These are phyloP conservation scores for Talaromyces sp. DNA, from an alignment of 2,329 filamentous ascomycete species.

Conservation along the genomic window DNA sequence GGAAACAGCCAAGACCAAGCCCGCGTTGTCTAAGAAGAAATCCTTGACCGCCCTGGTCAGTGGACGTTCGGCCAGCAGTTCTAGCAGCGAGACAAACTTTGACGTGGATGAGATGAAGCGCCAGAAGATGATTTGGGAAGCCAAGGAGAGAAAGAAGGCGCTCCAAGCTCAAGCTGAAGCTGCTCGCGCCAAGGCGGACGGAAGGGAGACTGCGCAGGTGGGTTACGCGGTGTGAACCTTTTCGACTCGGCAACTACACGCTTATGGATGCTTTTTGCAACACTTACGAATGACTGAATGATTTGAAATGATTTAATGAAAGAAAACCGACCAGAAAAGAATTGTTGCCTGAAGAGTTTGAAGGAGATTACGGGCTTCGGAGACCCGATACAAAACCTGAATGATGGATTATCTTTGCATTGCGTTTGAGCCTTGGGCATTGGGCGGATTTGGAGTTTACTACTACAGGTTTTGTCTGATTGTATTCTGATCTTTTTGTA, in stretches of 20 bases:
- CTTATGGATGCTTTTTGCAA: not conserved
- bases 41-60: constrained; percentile 55
- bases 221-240: constrained; percentile 11
- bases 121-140: constrained; percentile 48
- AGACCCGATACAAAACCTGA: constrained; percentile 2
- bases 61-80: constrained; percentile 34
- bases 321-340: not conserved
- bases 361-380: constrained; percentile 4
- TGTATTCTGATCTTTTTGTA: constrained; percentile 4
- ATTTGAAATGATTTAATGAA: constrained; percentile 15
- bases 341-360: not conserved
- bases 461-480: not conserved
- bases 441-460: constrained; percentile 13
- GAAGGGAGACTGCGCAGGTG: constrained; percentile 13
- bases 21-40: constrained; percentile 47
- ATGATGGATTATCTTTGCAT: constrained; percentile 7
- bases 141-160: constrained; percentile 37
- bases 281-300: constrained; percentile 15
- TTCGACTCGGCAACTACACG: not conserved
- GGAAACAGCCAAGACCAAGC: constrained; percentile 30
- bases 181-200: not conserved
- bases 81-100: constrained; percentile 42
- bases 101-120: constrained; percentile 52
- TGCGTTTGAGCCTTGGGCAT: constrained; percentile 15
- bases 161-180: constrained; percentile 6